Evolutionary conservation across 345 rosid species (phyloP), one percentile per base, ranked within the genome.

Genomic region (Streptanthus diversifolius): DNA sequence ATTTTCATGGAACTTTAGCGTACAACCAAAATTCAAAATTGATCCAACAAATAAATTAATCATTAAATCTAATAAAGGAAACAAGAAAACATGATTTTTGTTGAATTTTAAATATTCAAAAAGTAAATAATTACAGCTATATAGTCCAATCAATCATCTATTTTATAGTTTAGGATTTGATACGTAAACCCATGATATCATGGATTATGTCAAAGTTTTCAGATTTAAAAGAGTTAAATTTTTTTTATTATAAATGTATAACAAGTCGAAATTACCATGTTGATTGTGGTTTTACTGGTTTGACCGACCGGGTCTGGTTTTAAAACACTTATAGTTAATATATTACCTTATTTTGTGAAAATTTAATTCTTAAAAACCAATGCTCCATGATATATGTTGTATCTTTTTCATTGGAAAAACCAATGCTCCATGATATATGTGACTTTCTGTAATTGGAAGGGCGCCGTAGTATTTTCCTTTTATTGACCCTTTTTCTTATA

Each of bases 401-500:
- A 29, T 73, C 5, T 13, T 68, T 36, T 21, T 18, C 19, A 47
- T 18, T 15, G 13, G 30, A 4, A 24, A 12, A 41, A 49, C 52
- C 25, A 54, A 43, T 14, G 40, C 27, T 71, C 73, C 64, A 60
- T 61, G 70, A 78, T 44, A 12, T 72, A 78, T 76, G 75, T n/a
- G 80, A 76, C 66, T 70, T 76, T 63, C 80, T 51, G 66, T 69
- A 63, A 44, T 56, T 76, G 80, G 80, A 76, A 70, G 75, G 75
- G 52, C 71, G 60, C 33, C 63, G 5, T 27, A 27, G 52, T 63
- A 33, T 17, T 63, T 62, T 70, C 71, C 74, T 55, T 44, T 35
- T 68, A 53, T 68, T 75, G 68, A 61, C 57, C 49, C 69, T 60
- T 19, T 22, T 24, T 58, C 39, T 15, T 27, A 8, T 10, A 25